These are phyloP conservation scores for Skeletonema marinoi DNA, from an alignment of 108 stramenopile genomes.

Conservation along the genomic window DNA sequence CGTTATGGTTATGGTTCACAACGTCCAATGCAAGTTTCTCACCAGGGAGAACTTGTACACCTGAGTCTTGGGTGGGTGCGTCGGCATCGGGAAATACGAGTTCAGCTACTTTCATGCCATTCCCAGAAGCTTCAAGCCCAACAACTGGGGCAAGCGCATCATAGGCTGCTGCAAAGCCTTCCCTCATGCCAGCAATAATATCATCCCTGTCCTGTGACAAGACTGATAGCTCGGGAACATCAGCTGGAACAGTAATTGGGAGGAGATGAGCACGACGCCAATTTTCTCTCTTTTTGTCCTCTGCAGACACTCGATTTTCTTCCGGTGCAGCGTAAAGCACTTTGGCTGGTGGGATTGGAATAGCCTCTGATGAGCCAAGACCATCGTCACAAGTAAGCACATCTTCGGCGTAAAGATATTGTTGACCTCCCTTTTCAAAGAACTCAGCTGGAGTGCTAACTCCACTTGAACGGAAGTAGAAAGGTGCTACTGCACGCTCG, in stretches of 20 bases:
- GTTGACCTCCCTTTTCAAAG: slow-evolving; percentile 81
- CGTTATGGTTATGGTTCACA: background rate
- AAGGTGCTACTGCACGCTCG: slow-evolving; percentile 70
- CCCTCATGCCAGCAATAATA: slow-evolving; percentile 70
- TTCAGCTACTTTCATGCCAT: slow-evolving; percentile 36
- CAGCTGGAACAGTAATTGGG: slow-evolving; percentile 64
- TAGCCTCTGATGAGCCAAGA: slow-evolving; percentile 29
- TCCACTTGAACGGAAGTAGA: slow-evolving; percentile 74
- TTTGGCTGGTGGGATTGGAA: slow-evolving; percentile 71
- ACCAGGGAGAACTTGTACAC: background rate
- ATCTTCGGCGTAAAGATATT: slow-evolving; percentile 83
- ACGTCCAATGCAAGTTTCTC: background rate
- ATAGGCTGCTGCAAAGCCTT: slow-evolving; percentile 77
- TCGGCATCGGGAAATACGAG: slow-evolving; percentile 32
- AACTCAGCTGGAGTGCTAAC: slow-evolving; percentile 64
- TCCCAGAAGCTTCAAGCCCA: slow-evolving; percentile 20
- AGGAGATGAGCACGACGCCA: slow-evolving; percentile 77
- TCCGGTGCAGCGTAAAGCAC: slow-evolving; percentile 64
- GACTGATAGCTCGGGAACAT: slow-evolving; percentile 56
- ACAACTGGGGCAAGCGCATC: slow-evolving; percentile 65
- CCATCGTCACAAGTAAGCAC: slow-evolving; percentile 71
- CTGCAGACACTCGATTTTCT: background rate
- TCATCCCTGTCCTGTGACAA: slow-evolving; percentile 66
- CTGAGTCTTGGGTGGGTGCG: background rate
- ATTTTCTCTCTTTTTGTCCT: slow-evolving; percentile 17